Percentiles rank a stretch among this genome's conserved stretches.
phyloP scores from a whole-genome alignment of 768 basidiomycete species.

The Hypholoma fasciculare region DNA sequence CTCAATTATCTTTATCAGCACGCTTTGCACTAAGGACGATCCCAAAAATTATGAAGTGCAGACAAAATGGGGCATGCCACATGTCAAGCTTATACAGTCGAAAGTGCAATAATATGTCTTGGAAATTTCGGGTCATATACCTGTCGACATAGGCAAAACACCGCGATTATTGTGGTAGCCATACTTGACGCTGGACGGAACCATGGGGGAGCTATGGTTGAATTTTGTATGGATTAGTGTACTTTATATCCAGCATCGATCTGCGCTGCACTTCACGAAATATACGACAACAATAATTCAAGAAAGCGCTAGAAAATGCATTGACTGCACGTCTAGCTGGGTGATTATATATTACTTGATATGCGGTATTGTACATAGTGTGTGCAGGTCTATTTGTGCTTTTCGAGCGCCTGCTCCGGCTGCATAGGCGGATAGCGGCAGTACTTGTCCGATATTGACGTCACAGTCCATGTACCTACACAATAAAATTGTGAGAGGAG shows the following conservation, averaged over 20 bases:
- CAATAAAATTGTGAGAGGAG: conserved; percentile 1
- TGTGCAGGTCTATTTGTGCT: conserved; percentile 22
- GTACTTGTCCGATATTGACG: conserved; percentile 85
- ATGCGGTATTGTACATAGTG: not conserved
- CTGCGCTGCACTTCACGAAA: too few species aligned
- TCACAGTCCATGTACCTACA: conserved; percentile 88
- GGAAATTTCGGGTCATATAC: too few species aligned
- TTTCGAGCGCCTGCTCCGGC: conserved; percentile 45
- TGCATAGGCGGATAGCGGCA: conserved; percentile 85
- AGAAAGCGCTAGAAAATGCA: too few species aligned
- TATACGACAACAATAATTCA: too few species aligned
- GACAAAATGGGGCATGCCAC: conserved; percentile 48
- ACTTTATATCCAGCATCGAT: too few species aligned
- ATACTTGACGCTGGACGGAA: too few species aligned
- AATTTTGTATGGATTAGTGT: too few species aligned
- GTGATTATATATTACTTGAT: conserved; percentile 3
- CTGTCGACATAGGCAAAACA: too few species aligned
- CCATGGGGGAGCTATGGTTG: too few species aligned
- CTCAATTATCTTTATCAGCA: conserved; percentile 29
- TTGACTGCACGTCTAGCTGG: not conserved
- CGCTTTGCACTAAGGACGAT: conserved; percentile 62
- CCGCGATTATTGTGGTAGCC: too few species aligned
- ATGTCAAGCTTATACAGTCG: conserved; percentile 31
- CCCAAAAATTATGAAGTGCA: conserved; percentile 47
- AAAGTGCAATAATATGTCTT: not conserved